phyloP scores from a whole-genome alignment of 345 rosid species.

The Populus tremula region DNA sequence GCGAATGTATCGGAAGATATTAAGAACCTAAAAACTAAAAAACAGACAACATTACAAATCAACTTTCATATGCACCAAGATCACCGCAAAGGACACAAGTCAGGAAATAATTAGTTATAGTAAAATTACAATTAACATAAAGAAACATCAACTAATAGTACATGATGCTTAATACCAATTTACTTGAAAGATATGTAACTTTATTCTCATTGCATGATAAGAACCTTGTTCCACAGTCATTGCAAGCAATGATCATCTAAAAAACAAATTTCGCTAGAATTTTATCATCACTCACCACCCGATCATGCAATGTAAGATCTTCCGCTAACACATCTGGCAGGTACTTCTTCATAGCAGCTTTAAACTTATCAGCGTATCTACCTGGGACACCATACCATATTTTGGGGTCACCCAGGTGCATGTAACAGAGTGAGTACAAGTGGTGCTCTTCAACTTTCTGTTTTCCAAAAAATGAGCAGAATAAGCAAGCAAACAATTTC shows the following conservation, averaged over 20 bases:
- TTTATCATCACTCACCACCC: slow-evolving; percentile 42
- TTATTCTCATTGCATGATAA: not conserved
- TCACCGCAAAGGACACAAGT: not conserved
- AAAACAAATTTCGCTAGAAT: slow-evolving; percentile 2
- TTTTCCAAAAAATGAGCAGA: slow-evolving; percentile 24
- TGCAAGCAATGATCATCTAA: not conserved
- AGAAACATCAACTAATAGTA: not conserved
- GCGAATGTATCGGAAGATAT: not conserved
- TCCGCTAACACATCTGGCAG: slow-evolving; percentile 24
- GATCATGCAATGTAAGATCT: slow-evolving; percentile 28
- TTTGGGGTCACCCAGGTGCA: slow-evolving; percentile 69
- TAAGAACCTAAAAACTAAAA: not conserved
- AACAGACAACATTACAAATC: not conserved
- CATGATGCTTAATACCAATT: not conserved
- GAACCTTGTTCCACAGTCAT: slow-evolving; percentile 3
- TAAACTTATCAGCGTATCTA: slow-evolving; percentile 40
- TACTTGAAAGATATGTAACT: not conserved
- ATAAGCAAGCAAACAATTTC: not conserved
- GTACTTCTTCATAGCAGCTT: slow-evolving; percentile 35
- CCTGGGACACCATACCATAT: slow-evolving; percentile 62
- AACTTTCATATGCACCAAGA: not conserved
- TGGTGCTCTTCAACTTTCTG: slow-evolving; percentile 71
- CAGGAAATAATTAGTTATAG: not conserved
- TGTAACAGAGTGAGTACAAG: slow-evolving; percentile 53
- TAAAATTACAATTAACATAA: not conserved